Evolutionary conservation across 768 basidiomycete genomes (phyloP).

Genomic region (Phanerochaete carnosa): DNA sequence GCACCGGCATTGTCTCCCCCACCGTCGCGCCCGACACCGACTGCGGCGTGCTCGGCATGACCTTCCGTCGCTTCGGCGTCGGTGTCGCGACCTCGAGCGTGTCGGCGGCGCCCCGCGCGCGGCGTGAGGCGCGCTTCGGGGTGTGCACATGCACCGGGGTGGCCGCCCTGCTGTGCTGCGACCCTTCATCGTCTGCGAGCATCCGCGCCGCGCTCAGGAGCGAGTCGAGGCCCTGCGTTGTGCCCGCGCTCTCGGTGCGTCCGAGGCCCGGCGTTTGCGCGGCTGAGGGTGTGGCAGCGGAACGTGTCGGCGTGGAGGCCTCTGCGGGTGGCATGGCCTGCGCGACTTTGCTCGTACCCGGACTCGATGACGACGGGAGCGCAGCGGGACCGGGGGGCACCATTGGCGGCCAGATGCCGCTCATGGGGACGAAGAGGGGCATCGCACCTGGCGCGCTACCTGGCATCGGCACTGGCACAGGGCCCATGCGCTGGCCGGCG

Average conservation of each 20-base stretch:
- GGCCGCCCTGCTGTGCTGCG: not conserved
- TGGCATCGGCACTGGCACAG: not conserved
- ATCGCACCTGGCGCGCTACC: not conserved
- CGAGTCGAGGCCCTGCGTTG: constrained; percentile 40
- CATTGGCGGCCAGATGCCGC: not conserved
- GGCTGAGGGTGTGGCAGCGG: not conserved
- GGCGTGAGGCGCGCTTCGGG: not conserved
- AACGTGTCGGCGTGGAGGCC: not conserved
- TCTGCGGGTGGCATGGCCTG: not conserved
- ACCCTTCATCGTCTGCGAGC: constrained; percentile 39
- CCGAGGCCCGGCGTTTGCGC: not conserved
- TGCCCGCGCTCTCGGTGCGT: not conserved
- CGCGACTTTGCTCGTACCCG: not conserved
- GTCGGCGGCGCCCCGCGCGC: not conserved
- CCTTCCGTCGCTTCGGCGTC: constrained; percentile 3
- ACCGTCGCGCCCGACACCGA: not conserved
- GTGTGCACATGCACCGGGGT: not conserved
- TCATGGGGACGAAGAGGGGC: not conserved
- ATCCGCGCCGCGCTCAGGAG: constrained; percentile 58
- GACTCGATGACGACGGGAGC: not conserved
- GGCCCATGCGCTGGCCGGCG: not conserved
- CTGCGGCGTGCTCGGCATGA: constrained; percentile 1
- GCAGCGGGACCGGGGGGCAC: not conserved
- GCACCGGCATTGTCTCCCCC: not conserved
- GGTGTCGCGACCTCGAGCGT: not conserved